Conservation (phyloP, 169 alveolate species). For the Blepharisma undulans region DNA sequence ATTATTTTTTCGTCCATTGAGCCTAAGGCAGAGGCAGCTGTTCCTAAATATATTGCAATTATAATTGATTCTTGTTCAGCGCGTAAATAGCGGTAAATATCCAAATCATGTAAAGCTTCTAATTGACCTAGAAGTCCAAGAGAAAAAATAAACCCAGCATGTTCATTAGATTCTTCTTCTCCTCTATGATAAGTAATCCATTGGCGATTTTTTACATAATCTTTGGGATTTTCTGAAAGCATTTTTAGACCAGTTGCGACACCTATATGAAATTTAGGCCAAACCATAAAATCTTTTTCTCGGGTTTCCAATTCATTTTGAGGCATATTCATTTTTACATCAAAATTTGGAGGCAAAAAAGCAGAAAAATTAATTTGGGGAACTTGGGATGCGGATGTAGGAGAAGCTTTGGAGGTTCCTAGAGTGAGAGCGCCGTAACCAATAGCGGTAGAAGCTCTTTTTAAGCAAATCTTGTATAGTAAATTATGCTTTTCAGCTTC, state of each 20-base stretch:
- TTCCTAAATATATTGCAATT: conserved; percentile 86
- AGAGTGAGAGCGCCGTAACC: conserved; percentile 85
- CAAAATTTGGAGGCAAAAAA: conserved; percentile 64
- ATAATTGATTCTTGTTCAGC: conserved; percentile 85
- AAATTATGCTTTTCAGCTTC: conserved; percentile 70
- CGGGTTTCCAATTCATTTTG: conserved; percentile 61
- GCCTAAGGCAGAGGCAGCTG: conserved; percentile 84
- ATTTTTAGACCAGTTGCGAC: conserved; percentile 83
- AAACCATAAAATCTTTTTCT: conserved; percentile 70
- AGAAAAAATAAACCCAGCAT: conserved; percentile 86
- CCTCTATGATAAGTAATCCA: conserved; percentile 87
- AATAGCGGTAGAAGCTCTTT: conserved; percentile 77
- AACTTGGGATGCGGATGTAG: conserved; percentile 79
- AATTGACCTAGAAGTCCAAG: conserved; percentile 84
- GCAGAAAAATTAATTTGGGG: conserved; percentile 80
- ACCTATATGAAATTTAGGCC: conserved; percentile 90
- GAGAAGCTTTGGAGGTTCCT: conserved; percentile 80
- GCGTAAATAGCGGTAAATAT: conserved; percentile 82
- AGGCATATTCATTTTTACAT: conserved; percentile 70
- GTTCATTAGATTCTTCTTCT: conserved; percentile 80
- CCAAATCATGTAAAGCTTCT: conserved; percentile 82
- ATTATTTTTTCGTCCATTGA: conserved; percentile 84
- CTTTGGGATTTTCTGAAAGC: conserved; percentile 69
- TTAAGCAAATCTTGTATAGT: conserved; percentile 65
- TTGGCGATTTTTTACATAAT: conserved; percentile 72